Evolutionary conservation across 2,329 filamentous ascomycete species (phyloP).

Genomic region (Sphaerulina vaccinii): DNA sequence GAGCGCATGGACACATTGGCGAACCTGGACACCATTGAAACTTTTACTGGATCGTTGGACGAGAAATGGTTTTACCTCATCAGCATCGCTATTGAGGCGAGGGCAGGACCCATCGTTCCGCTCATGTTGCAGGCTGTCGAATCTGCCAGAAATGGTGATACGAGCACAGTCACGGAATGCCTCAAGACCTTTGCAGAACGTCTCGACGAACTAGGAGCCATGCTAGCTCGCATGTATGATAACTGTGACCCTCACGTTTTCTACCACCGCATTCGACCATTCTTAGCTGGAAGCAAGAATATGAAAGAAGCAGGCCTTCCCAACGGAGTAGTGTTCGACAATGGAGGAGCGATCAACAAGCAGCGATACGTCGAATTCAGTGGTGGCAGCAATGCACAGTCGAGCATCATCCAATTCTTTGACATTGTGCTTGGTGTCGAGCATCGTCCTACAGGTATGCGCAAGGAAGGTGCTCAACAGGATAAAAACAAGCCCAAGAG

Average conservation of each 20-base stretch:
- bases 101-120: slow-evolving; percentile 80
- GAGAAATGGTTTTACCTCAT: slow-evolving; percentile 99
- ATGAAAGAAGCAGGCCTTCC: slow-evolving; percentile 94
- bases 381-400: slow-evolving; percentile 95
- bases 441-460: slow-evolving; percentile 84
- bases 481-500: slow-evolving; percentile 47
- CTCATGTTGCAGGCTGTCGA: slow-evolving; percentile 85
- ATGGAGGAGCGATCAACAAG: slow-evolving; percentile 53
- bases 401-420: slow-evolving; percentile 95
- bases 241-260: slow-evolving; percentile 92
- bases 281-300: slow-evolving; percentile 93
- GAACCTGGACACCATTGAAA: slow-evolving; percentile 83
- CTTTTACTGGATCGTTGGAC: slow-evolving; percentile 90
- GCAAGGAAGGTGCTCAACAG: slow-evolving; percentile 40
- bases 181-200: slow-evolving; percentile 82
- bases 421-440: slow-evolving; percentile 87
- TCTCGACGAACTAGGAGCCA: slow-evolving; percentile 74
- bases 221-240: slow-evolving; percentile 90
- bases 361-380: slow-evolving; percentile 76
- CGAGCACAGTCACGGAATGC: slow-evolving; percentile 68
- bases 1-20: slow-evolving; percentile 80
- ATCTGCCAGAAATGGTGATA: slow-evolving; percentile 71
- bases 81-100: slow-evolving; percentile 91
- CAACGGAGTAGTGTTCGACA: slow-evolving; percentile 81
- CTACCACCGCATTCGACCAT: slow-evolving; percentile 93